Evolutionary conservation across 1,139 yeast species (phyloP), one percentile per base, ranked within the genome.

Genomic region (Kodamaea arcana): DNA sequence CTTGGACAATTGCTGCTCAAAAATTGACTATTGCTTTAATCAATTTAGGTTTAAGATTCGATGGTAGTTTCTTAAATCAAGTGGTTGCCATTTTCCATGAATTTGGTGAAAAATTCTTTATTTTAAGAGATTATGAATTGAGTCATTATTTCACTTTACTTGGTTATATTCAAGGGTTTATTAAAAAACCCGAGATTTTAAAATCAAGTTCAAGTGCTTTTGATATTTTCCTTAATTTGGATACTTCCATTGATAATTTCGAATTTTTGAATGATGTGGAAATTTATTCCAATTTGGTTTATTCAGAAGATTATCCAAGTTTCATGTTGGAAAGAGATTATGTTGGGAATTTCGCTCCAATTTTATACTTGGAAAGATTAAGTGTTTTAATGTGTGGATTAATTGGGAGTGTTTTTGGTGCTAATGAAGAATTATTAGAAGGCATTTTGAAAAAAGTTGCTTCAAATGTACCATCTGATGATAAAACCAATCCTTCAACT

Each of bases 151-250:
- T 72, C 34, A 56, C 77, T 1, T 45, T 75, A 1, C 52, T 69
- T 27, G 82, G 82, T 0, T 59, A 65, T 24, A 47, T 75, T 34
- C 64, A 64, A 25, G 78, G 76, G 2, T 57, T 75, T 34, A 56
- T 56, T 16, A 48, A 52, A 11, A 51, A 58, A 18, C 58, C 75
- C 2, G 42, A 44, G 5, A 47, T 74, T 27, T 60, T 75, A 34
- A 48, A 52, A 34, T 44, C 36, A 28, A 56, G 51, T 15, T 47
- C 56, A 4, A 43, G 46, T 11, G 50, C 69, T 0, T 62, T 63
- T 46, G 54, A 58, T 27, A 43, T 68, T 14, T 67, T 67, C 41
- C 42, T 49, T 29, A 54, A 54, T 28, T 59, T 69, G 41, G 72
- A 68, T 40, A 47, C 64, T 23, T 57, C 58, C 42, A 54, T 69